Percentiles rank a stretch among this genome's conserved stretches.
These are phyloP conservation scores for Pistacia atlantica DNA, from an alignment of 345 rosid genomes.

Conservation along the genomic window DNA sequence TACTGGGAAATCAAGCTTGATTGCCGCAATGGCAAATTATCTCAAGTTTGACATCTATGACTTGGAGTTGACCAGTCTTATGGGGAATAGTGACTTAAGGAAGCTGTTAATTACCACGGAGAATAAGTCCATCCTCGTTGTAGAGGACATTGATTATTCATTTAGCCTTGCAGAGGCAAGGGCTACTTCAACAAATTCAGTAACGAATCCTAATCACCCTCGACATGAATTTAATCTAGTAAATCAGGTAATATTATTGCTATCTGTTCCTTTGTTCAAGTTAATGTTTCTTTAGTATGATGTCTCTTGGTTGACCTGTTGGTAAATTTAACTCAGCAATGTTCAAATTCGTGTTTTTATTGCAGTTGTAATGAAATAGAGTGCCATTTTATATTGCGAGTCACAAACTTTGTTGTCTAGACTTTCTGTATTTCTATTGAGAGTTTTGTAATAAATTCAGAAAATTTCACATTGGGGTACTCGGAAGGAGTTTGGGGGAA, in stretches of 20 bases:
- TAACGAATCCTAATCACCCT: not conserved
- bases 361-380: not conserved
- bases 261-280: not conserved
- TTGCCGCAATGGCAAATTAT: slow-evolving; percentile 38
- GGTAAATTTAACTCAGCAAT: not conserved
- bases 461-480: not conserved
- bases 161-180: slow-evolving; percentile 4
- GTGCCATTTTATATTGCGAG: not conserved
- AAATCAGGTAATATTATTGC: slow-evolving; percentile 10
- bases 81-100: slow-evolving; percentile 23
- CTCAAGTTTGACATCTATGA: slow-evolving; percentile 31
- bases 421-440: not conserved
- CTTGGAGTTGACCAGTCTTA: slow-evolving; percentile 33
- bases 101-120: slow-evolving; percentile 28
- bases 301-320: not conserved
- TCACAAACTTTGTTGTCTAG: not conserved
- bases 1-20: slow-evolving; percentile 38
- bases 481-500: too few species aligned
- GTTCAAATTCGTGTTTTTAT: too few species aligned
- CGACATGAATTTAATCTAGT: not conserved
- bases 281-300: not conserved
- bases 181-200: not conserved
- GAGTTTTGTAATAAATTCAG: not conserved
- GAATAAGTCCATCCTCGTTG: slow-evolving; percentile 36
- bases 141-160: slow-evolving; percentile 40